These are phyloP conservation scores for Mortierella polycephala DNA, from an alignment of 371 early-diverging fungal genomes.

Conservation along the genomic window DNA sequence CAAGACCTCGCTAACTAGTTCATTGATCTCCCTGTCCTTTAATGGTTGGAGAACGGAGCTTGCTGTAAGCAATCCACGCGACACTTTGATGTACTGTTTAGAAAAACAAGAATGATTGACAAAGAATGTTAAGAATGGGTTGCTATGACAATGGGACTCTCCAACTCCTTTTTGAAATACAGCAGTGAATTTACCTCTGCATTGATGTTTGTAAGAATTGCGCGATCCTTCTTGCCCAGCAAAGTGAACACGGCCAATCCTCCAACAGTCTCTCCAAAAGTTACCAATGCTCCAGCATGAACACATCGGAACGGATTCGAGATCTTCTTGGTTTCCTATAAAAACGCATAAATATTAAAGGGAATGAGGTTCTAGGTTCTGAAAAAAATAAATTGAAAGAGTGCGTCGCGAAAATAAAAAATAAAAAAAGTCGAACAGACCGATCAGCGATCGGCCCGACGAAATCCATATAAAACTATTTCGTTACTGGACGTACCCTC, in stretches of 20 bases:
- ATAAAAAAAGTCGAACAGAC: neutral
- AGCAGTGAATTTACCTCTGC: slow-evolving; percentile 59
- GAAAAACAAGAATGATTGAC: neutral
- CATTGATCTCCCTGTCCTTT: slow-evolving; percentile 37
- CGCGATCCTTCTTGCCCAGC: slow-evolving; percentile 59
- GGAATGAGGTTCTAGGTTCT: neutral
- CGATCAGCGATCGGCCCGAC: neutral
- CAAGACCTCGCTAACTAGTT: slow-evolving; percentile 32
- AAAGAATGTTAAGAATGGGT: neutral
- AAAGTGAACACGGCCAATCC: slow-evolving; percentile 62
- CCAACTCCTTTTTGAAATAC: neutral
- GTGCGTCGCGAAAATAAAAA: neutral
- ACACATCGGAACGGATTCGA: slow-evolving; percentile 56
- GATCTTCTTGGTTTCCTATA: slow-evolving; percentile 39
- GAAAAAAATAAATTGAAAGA: neutral
- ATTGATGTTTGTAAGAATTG: slow-evolving; percentile 59
- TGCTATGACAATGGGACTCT: neutral
- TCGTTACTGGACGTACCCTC: slow-evolving; percentile 20
- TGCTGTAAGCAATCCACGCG: slow-evolving; percentile 45
- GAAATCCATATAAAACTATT: neutral
- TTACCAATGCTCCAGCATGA: slow-evolving; percentile 67
- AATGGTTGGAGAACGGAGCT: slow-evolving; percentile 45
- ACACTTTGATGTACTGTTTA: slow-evolving; percentile 44
- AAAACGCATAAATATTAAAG: neutral
- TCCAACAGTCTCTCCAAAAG: slow-evolving; percentile 73